phyloP scores from a whole-genome alignment of 179 eudicot species.

The Silene vulgaris region DNA sequence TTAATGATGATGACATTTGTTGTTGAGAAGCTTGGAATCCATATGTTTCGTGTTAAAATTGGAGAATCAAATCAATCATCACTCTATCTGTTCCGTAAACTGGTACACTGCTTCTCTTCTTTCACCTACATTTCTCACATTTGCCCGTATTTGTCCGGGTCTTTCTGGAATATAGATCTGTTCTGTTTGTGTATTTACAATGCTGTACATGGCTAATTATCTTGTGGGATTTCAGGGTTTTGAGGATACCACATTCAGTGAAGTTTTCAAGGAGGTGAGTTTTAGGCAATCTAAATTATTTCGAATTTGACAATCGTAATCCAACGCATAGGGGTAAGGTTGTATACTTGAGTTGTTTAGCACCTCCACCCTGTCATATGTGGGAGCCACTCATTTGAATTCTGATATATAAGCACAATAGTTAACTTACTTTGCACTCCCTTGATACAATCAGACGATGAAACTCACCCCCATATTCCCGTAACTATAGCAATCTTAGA shows the following conservation, averaged over 20 bases:
- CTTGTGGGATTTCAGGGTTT: constrained; percentile 54
- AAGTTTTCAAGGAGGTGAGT: constrained; percentile 79
- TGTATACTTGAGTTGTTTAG: too few relatives aligned
- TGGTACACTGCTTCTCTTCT: constrained; percentile 43
- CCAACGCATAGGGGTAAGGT: neutral
- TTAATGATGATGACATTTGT: constrained; percentile 81
- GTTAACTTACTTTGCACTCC: too few relatives aligned
- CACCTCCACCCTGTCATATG: too few relatives aligned
- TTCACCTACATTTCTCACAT: constrained; percentile 2
- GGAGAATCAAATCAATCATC: constrained; percentile 80
- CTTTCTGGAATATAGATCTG: neutral
- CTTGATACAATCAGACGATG: too few relatives aligned
- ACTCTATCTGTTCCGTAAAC: constrained; percentile 51
- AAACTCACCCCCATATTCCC: too few relatives aligned
- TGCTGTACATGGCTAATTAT: constrained; percentile 21
- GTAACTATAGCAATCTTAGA: too few relatives aligned
- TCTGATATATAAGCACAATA: too few relatives aligned
- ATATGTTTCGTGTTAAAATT: constrained; percentile 65
- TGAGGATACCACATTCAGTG: constrained; percentile 55
- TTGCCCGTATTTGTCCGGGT: neutral
- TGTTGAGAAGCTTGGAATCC: constrained; percentile 52
- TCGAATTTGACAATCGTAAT: neutral
- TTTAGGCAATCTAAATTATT: neutral
- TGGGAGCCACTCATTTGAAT: too few relatives aligned
- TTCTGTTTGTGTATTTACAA: constrained; percentile 2